Evolutionary conservation across 768 basidiomycete species (phyloP), one percentile per base, ranked within the genome.

Genomic region (Coprinopsis strossmayeri): DNA sequence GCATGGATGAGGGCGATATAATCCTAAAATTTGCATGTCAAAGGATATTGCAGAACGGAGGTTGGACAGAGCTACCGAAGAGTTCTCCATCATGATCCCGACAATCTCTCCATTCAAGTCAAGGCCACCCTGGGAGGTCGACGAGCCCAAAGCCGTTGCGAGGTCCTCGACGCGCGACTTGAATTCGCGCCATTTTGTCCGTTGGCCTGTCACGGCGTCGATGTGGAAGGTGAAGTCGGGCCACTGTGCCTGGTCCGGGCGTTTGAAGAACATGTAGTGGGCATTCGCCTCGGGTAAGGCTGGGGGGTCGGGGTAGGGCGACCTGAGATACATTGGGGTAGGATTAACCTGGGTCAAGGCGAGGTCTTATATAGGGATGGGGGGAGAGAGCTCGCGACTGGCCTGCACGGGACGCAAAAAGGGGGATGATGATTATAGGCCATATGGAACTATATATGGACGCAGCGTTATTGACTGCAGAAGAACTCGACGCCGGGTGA

Each of bases 81-180:
- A 81, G 58, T 89, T 90, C 39, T 82, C 74, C 61, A 77, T 78
- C 58, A 87, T 73, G 13, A 90, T 76, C 4, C 84, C 87, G 17
- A 87, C 70, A 20, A 87, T 76, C 45, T 84, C 81, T 0, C 69
- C 69, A 17, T 73, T 67, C 34, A 89, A 58, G 0, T 75, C 83
- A 1, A 85, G 65, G 0, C 87, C 84, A 0, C 83, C 83, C 15
- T 73, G 59, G 0, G 64, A 54, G 11, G 64, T 50, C 3, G 76
- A 68, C n/a, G 65, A 59, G 2, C 66, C 74, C 11, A 87, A 67
- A 0, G 76, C 82, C 0, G 83, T 84, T 2, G 80, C 76, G 13
- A 75, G 74, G 43, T 78, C 70, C 7, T 70, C 65, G 0, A 86
- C 71, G 12, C 70, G 68, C 30, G 75, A 72, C 12, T 70, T 45